Evolutionary conservation across 768 basidiomycete genomes (phyloP).

Genomic region (Naganishia kalamii): DNA sequence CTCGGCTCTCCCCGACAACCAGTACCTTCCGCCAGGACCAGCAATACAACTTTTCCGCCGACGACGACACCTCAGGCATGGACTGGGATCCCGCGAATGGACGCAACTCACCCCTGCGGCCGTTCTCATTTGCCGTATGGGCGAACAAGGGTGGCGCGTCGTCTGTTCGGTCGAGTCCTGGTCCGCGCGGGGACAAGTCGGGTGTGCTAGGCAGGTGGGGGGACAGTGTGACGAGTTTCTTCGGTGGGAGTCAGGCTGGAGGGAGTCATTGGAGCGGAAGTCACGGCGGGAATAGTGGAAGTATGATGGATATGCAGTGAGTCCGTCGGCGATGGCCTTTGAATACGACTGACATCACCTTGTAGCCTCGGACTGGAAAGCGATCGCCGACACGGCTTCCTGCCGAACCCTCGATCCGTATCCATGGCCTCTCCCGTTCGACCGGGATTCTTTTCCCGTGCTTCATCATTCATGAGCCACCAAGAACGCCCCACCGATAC

Average conservation of each 20-base stretch:
- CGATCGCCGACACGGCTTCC: conserved; percentile 35
- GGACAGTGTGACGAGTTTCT: conserved; percentile 45
- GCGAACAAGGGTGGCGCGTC: conserved; percentile 32
- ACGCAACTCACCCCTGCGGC: conserved; percentile 30
- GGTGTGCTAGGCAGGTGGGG: conserved; percentile 44
- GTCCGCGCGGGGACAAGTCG: conserved; percentile 25
- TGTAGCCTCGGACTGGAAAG: conserved; percentile 44
- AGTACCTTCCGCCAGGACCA: conserved; percentile 6
- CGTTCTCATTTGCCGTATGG: conserved; percentile 48
- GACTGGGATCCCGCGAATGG: conserved; percentile 8
- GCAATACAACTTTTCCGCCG: conserved; percentile 5
- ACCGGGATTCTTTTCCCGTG: conserved; percentile 41
- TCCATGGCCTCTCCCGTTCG: conserved; percentile 42
- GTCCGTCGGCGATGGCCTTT: conserved; percentile 17
- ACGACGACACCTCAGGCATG: background rate
- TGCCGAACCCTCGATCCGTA: conserved; percentile 37
- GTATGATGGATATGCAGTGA: conserved; percentile 50
- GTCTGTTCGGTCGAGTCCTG: conserved; percentile 23
- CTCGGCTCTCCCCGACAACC: background rate
- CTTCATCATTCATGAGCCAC: conserved; percentile 21
- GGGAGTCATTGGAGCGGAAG: conserved; percentile 44
- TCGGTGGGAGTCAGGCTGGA: conserved; percentile 46
- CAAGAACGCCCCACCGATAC: background rate
- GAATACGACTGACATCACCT: background rate
- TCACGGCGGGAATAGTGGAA: conserved; percentile 45